Evolutionary conservation across 805 yeast genomes (phyloP).

Genomic region (Tetrapisispora namnaoensis): DNA sequence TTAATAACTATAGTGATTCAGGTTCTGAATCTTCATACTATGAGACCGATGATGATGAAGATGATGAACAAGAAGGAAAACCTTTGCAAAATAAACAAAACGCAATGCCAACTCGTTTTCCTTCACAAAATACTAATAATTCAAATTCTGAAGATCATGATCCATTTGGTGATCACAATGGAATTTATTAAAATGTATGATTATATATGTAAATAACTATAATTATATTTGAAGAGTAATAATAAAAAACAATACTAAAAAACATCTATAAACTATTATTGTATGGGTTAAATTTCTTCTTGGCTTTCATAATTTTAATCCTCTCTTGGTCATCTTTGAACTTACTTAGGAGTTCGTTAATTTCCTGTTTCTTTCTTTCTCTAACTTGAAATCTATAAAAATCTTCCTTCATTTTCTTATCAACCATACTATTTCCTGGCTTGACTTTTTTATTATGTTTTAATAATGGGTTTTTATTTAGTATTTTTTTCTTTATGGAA

Average conservation of each 20-base stretch:
- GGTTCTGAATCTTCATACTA: conserved; percentile 15
- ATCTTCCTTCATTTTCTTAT: conserved; percentile 64
- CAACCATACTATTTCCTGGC: conserved; percentile 37
- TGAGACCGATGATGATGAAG: conserved; percentile 6
- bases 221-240: background rate
- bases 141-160: background rate
- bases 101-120: conserved; percentile 13
- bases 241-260: background rate
- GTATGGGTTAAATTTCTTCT: conserved; percentile 79
- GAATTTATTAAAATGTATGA: conserved; percentile 12
- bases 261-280: conserved; percentile 19
- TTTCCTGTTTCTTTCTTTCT: conserved; percentile 84
- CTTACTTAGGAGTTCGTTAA: conserved; percentile 73
- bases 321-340: conserved; percentile 88
- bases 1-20: conserved; percentile 34
- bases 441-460: conserved; percentile 20
- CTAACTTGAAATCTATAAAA: conserved; percentile 95
- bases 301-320: conserved; percentile 67
- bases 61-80: conserved; percentile 2
- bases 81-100: conserved; percentile 1
- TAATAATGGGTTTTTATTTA: conserved; percentile 27
- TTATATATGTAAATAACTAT: background rate
- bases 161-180: conserved; percentile 47
- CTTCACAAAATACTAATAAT: background rate
- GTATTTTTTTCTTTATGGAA: conserved; percentile 26